Evolutionary conservation across 805 yeast species (phyloP), one percentile per base, ranked within the genome.

Genomic region (Kazachstania viticola): DNA sequence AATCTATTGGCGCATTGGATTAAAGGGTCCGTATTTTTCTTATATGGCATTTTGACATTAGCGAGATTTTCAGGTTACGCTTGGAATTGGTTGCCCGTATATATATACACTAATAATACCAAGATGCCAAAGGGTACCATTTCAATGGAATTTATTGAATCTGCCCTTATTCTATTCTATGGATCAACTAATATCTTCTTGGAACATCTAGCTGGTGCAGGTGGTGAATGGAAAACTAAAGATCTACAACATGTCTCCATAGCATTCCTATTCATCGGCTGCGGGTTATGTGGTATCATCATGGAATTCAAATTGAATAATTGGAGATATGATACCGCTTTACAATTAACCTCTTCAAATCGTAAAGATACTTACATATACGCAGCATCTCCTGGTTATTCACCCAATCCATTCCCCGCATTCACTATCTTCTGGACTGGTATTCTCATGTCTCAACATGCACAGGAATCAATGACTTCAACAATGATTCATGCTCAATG

Each of bases 341-440:
- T 54, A 21, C 51, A 41, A 6, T 49, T 52, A 34, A 48, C 56
- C 2, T 46, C 45, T 5, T 16, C 19, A 11, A n/a, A n/a, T n/a
- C 6, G 8, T 14, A 11, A 28, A 4, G 27, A 31, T 14, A 15
- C 14, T 21, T 36, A 38, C 7, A 23, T 35, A 11, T 42, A 42
- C 21, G 62, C 60, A 4, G 65, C 68, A 9, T 57, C 78, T 1
- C 87, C 87, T 2, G 93, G 93, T 0, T 81, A 64, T 54, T 78
- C 94, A 1, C 87, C 94, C 41, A 91, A 91, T 53, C 96, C 96
- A 21, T 84, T 91, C 71, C 96, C 97, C 3, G 75, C 82, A 1
- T 71, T 91, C 42, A 84, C 93, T 2, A 81, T 91, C 21, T 91
- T 82, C 60, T 91, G 95, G 94, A 91, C 97, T 1, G 98, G 98